Percentiles rank a stretch among this genome's conserved stretches.
Conservation (phyloP, 768 basidiomycete genomes). For the Boletus reticulatus region DNA sequence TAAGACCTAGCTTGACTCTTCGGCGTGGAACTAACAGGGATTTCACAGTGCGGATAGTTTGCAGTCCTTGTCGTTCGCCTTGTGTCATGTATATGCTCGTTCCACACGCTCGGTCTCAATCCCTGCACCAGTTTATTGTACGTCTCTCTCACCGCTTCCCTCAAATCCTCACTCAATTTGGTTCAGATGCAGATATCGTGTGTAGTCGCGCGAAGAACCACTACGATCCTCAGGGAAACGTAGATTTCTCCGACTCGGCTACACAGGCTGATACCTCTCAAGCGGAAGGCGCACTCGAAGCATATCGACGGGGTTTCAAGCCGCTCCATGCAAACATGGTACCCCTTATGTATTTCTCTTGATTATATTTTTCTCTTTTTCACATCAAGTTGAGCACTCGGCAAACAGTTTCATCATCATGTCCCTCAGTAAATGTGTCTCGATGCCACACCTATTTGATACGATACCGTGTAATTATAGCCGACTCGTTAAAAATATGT, state of each 20-base stretch:
- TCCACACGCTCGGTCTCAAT: slow-evolving; percentile 81
- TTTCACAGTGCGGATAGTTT: slow-evolving; percentile 56
- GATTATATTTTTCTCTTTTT: slow-evolving; percentile 1
- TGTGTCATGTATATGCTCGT: slow-evolving; percentile 80
- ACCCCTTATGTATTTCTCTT: slow-evolving; percentile 59
- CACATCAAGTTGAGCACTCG: not conserved
- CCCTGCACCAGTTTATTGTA: slow-evolving; percentile 80
- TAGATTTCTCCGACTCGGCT: slow-evolving; percentile 62
- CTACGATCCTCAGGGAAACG: slow-evolving; percentile 58
- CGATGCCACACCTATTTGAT: not conserved
- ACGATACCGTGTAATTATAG: not conserved
- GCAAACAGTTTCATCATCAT: not conserved
- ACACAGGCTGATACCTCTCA: slow-evolving; percentile 44
- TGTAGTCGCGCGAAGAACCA: slow-evolving; percentile 81
- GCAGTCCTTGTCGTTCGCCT: slow-evolving; percentile 68
- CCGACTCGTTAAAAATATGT: not conserved
- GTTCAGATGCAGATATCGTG: slow-evolving; percentile 69
- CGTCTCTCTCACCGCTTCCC: slow-evolving; percentile 20
- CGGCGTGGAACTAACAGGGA: slow-evolving; percentile 3
- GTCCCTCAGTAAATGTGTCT: not conserved
- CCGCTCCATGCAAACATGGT: slow-evolving; percentile 52
- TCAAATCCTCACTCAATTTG: not conserved
- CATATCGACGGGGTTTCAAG: slow-evolving; percentile 53
- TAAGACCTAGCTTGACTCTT: slow-evolving; percentile 19
- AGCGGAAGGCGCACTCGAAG: slow-evolving; percentile 43